Evolutionary conservation across 2,329 filamentous ascomycete genomes (phyloP), one percentile per base, ranked within the genome.

Genomic region (Fusarium buharicum): DNA sequence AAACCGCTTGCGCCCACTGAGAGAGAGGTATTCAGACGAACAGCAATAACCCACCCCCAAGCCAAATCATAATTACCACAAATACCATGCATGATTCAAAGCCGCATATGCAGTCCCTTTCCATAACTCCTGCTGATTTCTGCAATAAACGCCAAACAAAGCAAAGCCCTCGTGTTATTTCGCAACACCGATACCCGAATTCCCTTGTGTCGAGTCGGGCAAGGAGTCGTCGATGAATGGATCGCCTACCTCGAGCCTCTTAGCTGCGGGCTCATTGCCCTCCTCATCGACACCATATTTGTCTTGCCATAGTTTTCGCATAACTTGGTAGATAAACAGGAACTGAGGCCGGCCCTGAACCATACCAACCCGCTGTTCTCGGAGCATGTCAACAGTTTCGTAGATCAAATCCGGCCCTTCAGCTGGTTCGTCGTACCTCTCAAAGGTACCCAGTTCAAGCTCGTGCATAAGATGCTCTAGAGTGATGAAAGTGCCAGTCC

Each of bases 401-500:
- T 88, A 91, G 36, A 99, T 84, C 3, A 90, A 84, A 70, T 97
- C 93, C 1, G 64, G 63, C 12, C 65, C 64, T 43, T 73, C 64
- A n/a, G 46, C 45, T 12, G 67, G 59, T 14, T 70, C 67, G 50
- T 81, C 77, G 56, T 77, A 78, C 20, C 79, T 73, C 61, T 85
- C 80, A 45, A 96, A 77, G 18, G 87, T 83, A 45, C 93, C 94
- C 6, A 87, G 84, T 22, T 91, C 87, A 10, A 98, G 82, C 75
- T 97, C 92, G 31, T 88, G 84, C 62, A 96, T 83, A 22, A 99
- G 85, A 75, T 96, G 92, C 76, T 98, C 95, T n/a, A 99, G 84
- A 2, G 92, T 90, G 70, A 99, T 97, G 73, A 98, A 99, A 0
- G 95, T 98, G 30, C 95, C 95, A 8, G 91, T 96, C 51, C 95